Evolutionary conservation across 2,329 filamentous ascomycete genomes (phyloP).

Genomic region (Cladobotryum mycophilum): DNA sequence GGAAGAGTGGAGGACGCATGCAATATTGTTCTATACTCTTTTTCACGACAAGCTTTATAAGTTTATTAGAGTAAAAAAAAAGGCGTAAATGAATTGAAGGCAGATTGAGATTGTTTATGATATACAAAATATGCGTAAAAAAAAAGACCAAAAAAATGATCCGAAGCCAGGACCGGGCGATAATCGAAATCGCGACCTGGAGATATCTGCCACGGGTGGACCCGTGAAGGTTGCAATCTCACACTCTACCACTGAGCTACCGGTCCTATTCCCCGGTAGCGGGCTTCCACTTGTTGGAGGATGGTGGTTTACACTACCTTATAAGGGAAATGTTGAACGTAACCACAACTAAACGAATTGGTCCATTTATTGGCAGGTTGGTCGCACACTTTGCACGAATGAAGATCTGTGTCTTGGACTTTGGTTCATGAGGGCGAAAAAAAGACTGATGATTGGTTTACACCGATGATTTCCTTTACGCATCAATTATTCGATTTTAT

Average conservation of each 20-base stretch:
- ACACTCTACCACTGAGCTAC: constrained; percentile 6
- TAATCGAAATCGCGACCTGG: constrained; percentile 6
- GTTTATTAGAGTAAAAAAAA: neutral
- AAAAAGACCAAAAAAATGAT: neutral
- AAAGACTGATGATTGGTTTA: no score
- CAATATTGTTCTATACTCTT: no score
- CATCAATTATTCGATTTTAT: no score
- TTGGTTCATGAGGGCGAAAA: no score
- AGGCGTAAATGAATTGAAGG: neutral
- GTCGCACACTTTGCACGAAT: no score
- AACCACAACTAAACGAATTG: no score
- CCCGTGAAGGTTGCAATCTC: constrained; percentile 1
- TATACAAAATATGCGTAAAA: neutral
- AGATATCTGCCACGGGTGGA: neutral
- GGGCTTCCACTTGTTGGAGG: neutral
- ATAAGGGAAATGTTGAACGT: neutral
- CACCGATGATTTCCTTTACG: no score
- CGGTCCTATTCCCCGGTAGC: neutral
- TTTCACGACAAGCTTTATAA: no score
- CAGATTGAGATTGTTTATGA: neutral
- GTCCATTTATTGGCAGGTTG: no score
- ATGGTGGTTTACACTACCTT: no score
- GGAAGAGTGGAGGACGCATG: no score
- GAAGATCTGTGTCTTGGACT: no score
- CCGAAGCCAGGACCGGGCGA: constrained; percentile 2